Base-by-base conservation (phyloP, 257 asterid species). In the Cordia subcordata region DNA sequence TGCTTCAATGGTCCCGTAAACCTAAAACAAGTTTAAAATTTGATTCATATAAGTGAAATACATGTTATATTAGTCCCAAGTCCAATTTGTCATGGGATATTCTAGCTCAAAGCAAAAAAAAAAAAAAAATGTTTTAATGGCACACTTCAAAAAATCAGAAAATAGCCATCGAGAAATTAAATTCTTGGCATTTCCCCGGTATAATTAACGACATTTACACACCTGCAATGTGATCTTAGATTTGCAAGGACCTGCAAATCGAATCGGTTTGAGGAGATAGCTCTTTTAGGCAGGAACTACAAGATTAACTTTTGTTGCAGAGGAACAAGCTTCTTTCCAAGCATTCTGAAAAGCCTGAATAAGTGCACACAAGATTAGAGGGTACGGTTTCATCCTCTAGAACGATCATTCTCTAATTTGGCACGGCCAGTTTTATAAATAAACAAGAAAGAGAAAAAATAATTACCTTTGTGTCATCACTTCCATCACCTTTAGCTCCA, bases 1-100 rank as follows among this genome's bases (percentile, higher is more conserved):
- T 20, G 97, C 97, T 49, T 59, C 27, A 0, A 90, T 38, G 0
- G 72, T 77, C 49, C 97, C 97, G 63, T 49, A 57, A 55, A 86
- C 75, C 96, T 87, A 72, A 68, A 56, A 47, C 8, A 35, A 13
- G 11, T 59, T 14, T 22, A 8, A 11, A 49, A 16, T 14, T 18
- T 11, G 8, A 3, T 2, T 42, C 35, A n/a, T n/a, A n/a, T n/a
- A n/a, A n/a, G n/a, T n/a, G n/a, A n/a, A n/a, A n/a, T n/a, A n/a
- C n/a, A n/a, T n/a, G n/a, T n/a, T n/a, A n/a, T n/a, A n/a, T n/a
- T n/a, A n/a, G n/a, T n/a, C n/a, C n/a, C n/a, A n/a, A n/a, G n/a
- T n/a, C n/a, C n/a, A n/a, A n/a, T n/a, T n/a, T n/a, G n/a, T n/a
- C n/a, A n/a, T n/a, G n/a, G n/a, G n/a, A n/a, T n/a, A n/a, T n/a